phyloP scores from a whole-genome alignment of 2,329 filamentous ascomycete genomes.

The Aspergillus pseudonomiae region DNA sequence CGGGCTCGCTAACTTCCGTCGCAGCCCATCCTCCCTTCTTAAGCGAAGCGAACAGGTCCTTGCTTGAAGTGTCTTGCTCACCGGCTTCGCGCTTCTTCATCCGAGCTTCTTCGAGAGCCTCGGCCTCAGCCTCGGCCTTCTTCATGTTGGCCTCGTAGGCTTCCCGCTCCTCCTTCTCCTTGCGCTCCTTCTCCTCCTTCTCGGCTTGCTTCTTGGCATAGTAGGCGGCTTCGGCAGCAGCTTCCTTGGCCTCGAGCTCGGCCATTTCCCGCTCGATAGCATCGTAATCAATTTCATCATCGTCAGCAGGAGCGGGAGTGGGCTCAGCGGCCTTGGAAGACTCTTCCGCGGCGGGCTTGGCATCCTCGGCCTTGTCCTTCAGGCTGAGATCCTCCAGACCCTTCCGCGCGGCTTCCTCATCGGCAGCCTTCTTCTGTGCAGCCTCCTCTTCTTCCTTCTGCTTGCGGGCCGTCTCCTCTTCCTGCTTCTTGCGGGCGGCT shows the following conservation, averaged over 20 bases:
- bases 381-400: conserved; percentile 28
- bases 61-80: conserved; percentile 35
- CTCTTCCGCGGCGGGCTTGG: conserved; percentile 40
- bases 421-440: conserved; percentile 32
- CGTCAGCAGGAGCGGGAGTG: conserved; percentile 34
- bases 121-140: conserved; percentile 51
- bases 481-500: conserved; percentile 48
- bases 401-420: conserved; percentile 26
- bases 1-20: conserved; percentile 44
- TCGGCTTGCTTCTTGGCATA: conserved; percentile 79
- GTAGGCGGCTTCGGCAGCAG: conserved; percentile 49
- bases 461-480: conserved; percentile 41
- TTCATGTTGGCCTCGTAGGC: conserved; percentile 53
- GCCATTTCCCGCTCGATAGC: conserved; percentile 52
- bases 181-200: conserved; percentile 56
- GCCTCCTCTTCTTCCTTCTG: conserved; percentile 35
- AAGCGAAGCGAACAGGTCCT: conserved; percentile 48
- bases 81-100: conserved; percentile 44
- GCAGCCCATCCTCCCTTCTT: conserved; percentile 45
- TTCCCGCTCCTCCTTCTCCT: conserved; percentile 50
- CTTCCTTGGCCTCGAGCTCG: conserved; percentile 51
- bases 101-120: conserved; percentile 49
- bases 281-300: conserved; percentile 50
- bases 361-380: conserved; percentile 49
- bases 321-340: conserved; percentile 36